Conservation (phyloP, 2,329 filamentous ascomycete species). For the Fusarium temperatum region DNA sequence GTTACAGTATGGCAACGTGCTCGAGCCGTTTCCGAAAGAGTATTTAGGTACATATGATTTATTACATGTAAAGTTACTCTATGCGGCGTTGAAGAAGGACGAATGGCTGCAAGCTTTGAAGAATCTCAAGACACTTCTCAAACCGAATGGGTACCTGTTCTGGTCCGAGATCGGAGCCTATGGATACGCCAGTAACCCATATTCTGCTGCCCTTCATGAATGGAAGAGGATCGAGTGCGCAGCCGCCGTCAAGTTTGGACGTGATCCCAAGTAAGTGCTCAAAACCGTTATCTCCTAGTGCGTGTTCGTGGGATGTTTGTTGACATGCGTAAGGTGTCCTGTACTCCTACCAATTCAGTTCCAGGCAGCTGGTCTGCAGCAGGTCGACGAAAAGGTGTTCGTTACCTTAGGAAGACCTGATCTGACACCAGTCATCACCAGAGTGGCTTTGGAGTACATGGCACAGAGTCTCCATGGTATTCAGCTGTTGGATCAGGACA, state of each 20-base stretch:
- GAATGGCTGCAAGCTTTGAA: neutral
- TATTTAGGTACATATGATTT: neutral
- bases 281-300: neutral
- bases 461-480: accelerated
- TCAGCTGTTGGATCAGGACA: accelerated
- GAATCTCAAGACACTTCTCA: neutral
- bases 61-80: neutral
- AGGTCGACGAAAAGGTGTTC: neutral
- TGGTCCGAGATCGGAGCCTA: neutral
- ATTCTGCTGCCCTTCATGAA: neutral
- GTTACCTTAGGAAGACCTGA: neutral
- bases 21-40: neutral
- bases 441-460: neutral
- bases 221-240: neutral
- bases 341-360: accelerated
- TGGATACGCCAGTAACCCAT: neutral
- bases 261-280: neutral
- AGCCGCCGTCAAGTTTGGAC: neutral
- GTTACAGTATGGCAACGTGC: neutral
- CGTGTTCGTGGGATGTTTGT: accelerated
- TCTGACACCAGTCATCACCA: accelerated
- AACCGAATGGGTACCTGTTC: neutral
- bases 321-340: neutral
- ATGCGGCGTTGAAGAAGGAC: neutral
- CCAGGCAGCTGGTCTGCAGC: accelerated